A percentile compares a stretch with the other conserved stretches of the same genome.
phyloP scores from a whole-genome alignment of 352 stramenopile species.

The Achlya hypogyna region DNA sequence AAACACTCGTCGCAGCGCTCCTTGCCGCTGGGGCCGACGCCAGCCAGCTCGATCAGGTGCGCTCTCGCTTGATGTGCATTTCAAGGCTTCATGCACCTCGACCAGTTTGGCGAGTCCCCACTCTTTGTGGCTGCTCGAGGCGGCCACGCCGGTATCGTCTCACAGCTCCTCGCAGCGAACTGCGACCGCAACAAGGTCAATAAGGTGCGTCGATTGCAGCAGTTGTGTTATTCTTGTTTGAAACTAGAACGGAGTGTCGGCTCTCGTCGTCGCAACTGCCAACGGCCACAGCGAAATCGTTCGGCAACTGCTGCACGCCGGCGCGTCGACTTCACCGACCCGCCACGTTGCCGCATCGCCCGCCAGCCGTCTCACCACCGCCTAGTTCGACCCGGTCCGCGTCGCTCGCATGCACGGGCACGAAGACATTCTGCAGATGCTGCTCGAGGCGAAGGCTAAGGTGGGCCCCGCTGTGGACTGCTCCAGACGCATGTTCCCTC shows the following conservation, averaged over 20 bases:
- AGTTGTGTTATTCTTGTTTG: too few relatives aligned
- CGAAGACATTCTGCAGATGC: constrained; percentile 4
- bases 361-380: not conserved
- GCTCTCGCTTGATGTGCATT: not conserved
- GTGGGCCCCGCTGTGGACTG: not conserved
- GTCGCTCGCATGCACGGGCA: not conserved
- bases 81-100: not conserved
- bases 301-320: not conserved
- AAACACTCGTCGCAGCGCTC: not conserved
- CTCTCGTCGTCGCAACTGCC: not conserved
- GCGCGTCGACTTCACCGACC: not conserved
- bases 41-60: not conserved
- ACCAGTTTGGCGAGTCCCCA: not conserved
- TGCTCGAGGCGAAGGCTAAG: not conserved
- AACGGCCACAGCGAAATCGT: not conserved
- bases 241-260: not conserved
- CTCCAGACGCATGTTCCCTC: not conserved
- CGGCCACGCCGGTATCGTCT: not conserved
- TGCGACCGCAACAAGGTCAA: not conserved
- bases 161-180: not conserved
- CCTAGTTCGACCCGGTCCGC: not conserved
- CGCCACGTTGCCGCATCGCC: not conserved
- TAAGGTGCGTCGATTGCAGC: not conserved
- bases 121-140: not conserved
- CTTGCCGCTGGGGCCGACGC: not conserved